Evolutionary conservation across 768 basidiomycete species (phyloP), one percentile per base, ranked within the genome.

Genomic region (Tulasnella sp.): DNA sequence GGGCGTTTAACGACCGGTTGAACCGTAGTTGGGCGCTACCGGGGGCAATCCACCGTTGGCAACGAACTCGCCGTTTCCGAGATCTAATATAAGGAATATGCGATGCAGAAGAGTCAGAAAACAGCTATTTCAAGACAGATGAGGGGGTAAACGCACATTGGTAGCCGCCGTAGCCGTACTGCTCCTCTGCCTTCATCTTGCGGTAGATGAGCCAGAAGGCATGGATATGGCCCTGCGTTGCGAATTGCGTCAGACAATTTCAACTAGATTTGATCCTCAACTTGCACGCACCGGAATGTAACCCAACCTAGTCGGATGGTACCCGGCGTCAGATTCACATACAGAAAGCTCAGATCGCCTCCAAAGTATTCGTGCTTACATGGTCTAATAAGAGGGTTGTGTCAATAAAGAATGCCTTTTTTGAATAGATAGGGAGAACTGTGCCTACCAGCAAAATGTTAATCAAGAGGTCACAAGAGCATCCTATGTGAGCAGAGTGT

Each of bases 191-290:
- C 65, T 87, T 77, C 78, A 90, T 90, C 78, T 85, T 86, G 78
- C 78, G 84, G 73, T 91, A 91, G 59, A 92, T 90, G 53, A 93
- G 76, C 85, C 85, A 91, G 73, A 91, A 90, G 1, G 87, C 85
- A 67, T 92, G 88, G 48, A 80, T 69, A 59, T 73, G 76, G 2
- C 80, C 86, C 53, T 55, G n/a, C 0, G 87, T 86, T 54, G 89
- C 69, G 86, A 89, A 3, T 89, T 90, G 61, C 90, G 77, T 54
- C 87, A 87, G 46, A 5, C 27, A 7, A 48, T n/a, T n/a, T n/a
- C n/a, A n/a, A n/a, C n/a, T n/a, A n/a, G n/a, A n/a, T n/a, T n/a
- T n/a, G n/a, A n/a, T n/a, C n/a, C n/a, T 11, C 7, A 29, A 48
- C 17, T n/a, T 17, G 5, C 9, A 42, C 43, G 29, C 22, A 55